Evolutionary conservation across 1,284 basidiomycete species (phyloP).

Genomic region (Meripilus lineatus): DNA sequence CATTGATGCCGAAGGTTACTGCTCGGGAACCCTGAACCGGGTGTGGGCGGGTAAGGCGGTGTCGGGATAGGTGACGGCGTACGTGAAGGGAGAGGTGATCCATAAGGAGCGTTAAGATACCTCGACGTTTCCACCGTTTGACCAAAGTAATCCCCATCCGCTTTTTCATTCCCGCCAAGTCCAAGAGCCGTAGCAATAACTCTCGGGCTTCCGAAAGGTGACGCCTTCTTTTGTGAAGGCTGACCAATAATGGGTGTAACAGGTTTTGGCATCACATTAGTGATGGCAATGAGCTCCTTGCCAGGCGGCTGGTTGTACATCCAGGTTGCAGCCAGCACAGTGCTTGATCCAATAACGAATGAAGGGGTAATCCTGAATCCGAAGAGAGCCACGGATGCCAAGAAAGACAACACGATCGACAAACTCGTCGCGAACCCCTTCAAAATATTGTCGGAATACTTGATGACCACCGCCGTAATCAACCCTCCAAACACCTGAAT

Average conservation of each 20-base stretch:
- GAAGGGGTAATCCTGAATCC: conserved; percentile 81
- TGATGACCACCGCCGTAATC: conserved; percentile 84
- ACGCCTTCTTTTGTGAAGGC: conserved; percentile 36
- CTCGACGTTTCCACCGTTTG: conserved; percentile 49
- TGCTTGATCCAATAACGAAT: conserved; percentile 77
- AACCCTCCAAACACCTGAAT: conserved; percentile 90
- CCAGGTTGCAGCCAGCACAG: conserved; percentile 87
- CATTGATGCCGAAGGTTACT: conserved; percentile 19
- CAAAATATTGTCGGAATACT: conserved; percentile 84
- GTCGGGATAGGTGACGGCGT: conserved; percentile 48
- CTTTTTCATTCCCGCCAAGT: conserved; percentile 29
- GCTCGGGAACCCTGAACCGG: conserved; percentile 14
- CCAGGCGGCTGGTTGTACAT: conserved; percentile 72
- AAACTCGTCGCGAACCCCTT: conserved; percentile 94
- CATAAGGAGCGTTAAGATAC: conserved; percentile 61
- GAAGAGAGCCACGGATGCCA: conserved; percentile 86
- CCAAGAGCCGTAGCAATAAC: conserved; percentile 44
- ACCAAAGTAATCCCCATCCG: conserved; percentile 35
- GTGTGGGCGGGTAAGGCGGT: conserved; percentile 24
- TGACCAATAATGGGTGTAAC: conserved; percentile 57
- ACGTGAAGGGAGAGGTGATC: conserved; percentile 58
- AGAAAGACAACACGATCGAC: conserved; percentile 90
- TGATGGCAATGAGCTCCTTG: conserved; percentile 38
- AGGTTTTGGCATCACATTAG: conserved; percentile 35
- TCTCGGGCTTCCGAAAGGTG: conserved; percentile 47